Evolutionary conservation across 345 rosid genomes (phyloP).

Genomic region (Euphorbia peplus): DNA sequence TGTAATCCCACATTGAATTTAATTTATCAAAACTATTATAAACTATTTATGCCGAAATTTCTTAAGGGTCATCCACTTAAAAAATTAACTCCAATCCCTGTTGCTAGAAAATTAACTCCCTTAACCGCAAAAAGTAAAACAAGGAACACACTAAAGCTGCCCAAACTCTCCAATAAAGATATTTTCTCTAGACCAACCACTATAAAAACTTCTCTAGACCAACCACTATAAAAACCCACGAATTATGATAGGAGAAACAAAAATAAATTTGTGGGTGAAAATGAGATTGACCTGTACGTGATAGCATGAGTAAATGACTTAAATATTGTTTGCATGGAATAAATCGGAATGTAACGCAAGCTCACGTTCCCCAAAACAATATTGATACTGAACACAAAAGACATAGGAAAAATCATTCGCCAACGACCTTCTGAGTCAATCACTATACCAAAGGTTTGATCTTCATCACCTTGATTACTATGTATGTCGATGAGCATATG

Average conservation of each 20-base stretch:
- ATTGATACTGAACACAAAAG: conserved; percentile 93
- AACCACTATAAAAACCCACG: conserved; percentile 60
- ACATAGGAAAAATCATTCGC: conserved; percentile 98
- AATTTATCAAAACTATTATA: no score
- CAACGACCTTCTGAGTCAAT: conserved; percentile 95
- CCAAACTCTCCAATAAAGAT: conserved; percentile 98
- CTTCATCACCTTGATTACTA: conserved; percentile 82
- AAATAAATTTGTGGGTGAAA: not conserved
- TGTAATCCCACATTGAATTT: no score
- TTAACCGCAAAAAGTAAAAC: no score
- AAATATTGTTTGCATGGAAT: conserved; percentile 98
- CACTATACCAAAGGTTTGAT: conserved; percentile 77
- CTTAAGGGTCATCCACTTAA: no score
- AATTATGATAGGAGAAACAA: conserved; percentile 6
- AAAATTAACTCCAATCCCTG: no score
- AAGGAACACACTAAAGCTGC: conserved; percentile 78
- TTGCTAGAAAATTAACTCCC: no score
- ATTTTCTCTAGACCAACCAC: no score
- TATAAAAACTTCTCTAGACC: no score
- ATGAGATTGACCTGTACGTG: conserved; percentile 65
- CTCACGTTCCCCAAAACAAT: conserved; percentile 96
- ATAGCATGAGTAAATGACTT: conserved; percentile 99
- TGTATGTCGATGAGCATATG: conserved; percentile 87
- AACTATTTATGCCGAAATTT: no score
- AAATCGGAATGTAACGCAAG: conserved; percentile 91